These are phyloP conservation scores for Tardiomyces digboiensis DNA, from an alignment of 1,139 yeast genomes.

Conservation along the genomic window DNA sequence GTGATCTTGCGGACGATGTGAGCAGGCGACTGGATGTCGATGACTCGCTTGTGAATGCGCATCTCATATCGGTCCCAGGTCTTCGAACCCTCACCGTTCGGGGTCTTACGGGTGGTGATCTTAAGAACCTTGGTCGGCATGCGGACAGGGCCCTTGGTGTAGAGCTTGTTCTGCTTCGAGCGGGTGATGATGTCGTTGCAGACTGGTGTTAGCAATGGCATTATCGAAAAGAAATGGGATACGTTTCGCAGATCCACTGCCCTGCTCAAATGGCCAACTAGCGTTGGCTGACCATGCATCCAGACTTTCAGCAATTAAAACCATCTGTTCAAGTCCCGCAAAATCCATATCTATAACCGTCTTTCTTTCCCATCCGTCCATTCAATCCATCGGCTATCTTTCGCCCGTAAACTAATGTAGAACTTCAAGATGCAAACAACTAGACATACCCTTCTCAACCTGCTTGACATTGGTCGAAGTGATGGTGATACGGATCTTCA, in stretches of 20 bases:
- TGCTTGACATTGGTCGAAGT: constrained; percentile 99
- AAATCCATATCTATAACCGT: no score
- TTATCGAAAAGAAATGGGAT: no score
- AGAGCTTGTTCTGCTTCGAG: constrained; percentile 74
- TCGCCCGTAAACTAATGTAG: no score
- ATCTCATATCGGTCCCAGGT: constrained; percentile 99
- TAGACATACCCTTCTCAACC: constrained; percentile 55
- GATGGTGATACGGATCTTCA: constrained; percentile 98
- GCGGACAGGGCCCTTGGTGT: constrained; percentile 94
- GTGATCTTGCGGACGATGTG: constrained; percentile 92
- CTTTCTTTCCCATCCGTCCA: no score
- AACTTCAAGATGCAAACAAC: no score
- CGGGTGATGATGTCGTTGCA: constrained; percentile 84
- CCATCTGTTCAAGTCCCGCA: no score
- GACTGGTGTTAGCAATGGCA: constrained; percentile 33
- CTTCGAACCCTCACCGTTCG: constrained; percentile 99
- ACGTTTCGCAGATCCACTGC: no score
- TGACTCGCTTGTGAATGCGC: constrained; percentile 99
- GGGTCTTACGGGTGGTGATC: constrained; percentile 99
- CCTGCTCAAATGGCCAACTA: no score
- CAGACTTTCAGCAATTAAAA: no score
- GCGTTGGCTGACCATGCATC: no score
- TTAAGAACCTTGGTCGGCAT: constrained; percentile 98
- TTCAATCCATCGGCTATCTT: no score
- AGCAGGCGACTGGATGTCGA: constrained; percentile 98